Evolutionary conservation across 768 basidiomycete species (phyloP).

Genomic region (Suillus occidentalis): DNA sequence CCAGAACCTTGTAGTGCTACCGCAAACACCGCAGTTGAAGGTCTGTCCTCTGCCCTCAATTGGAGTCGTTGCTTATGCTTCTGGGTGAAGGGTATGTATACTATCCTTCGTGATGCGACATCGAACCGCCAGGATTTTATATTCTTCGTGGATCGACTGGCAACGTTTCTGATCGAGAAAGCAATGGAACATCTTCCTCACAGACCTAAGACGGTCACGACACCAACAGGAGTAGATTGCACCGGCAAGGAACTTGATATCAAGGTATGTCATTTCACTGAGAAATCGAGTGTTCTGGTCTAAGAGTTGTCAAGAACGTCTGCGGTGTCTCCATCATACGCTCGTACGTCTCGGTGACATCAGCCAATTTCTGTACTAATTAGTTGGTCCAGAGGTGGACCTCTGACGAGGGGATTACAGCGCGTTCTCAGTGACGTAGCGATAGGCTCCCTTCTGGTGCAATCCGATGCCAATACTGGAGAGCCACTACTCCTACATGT

Average conservation of each 20-base stretch:
- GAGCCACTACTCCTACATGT: conserved; percentile 87
- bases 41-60: conserved; percentile 38
- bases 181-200: conserved; percentile 85
- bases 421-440: conserved; percentile 84
- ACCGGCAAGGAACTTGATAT: conserved; percentile 64
- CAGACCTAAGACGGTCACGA: conserved; percentile 54
- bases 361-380: conserved; percentile 8
- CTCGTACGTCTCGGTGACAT: conserved; percentile 53
- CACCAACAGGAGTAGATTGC: conserved; percentile 59
- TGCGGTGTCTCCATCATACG: conserved; percentile 90
- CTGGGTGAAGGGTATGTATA: conserved; percentile 75
- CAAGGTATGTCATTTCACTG: conserved; percentile 40
- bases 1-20: conserved; percentile 62
- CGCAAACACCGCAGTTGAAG: conserved; percentile 78
- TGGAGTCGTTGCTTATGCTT: not conserved
- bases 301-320: conserved; percentile 46
- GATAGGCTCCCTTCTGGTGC: conserved; percentile 87
- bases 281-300: not conserved
- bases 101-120: conserved; percentile 73
- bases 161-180: conserved; percentile 84
- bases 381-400: conserved; percentile 64
- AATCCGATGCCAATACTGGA: conserved; percentile 79
- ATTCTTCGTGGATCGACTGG: conserved; percentile 86
- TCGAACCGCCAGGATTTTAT: conserved; percentile 85
- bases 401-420: conserved; percentile 87